phyloP scores from a whole-genome alignment of 176 grass and related monocot genomes.

The Aegilops bicornis region DNA sequence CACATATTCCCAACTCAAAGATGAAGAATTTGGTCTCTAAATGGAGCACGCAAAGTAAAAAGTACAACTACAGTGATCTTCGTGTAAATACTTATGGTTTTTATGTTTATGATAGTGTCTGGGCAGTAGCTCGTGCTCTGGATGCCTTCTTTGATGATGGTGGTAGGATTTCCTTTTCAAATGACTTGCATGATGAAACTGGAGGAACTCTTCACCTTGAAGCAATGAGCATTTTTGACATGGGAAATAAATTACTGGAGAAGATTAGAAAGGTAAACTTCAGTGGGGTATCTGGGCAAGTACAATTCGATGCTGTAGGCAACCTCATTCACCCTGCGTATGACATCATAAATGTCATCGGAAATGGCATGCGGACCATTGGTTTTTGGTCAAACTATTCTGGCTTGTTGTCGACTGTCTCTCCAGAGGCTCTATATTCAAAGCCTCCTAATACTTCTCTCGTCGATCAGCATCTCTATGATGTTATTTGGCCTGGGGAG shows the following conservation, averaged over 20 bases:
- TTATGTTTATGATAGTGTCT: conserved; percentile 90
- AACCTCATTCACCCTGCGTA: conserved; percentile 77
- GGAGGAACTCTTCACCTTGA: conserved; percentile 71
- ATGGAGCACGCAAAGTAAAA: conserved; percentile 64
- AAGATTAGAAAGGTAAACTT: conserved; percentile 69
- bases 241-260: conserved; percentile 54
- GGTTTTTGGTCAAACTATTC: conserved; percentile 98
- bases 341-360: conserved; percentile 84
- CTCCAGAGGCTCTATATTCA: conserved; percentile 66
- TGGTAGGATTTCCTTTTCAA: conserved; percentile 82
- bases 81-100: conserved; percentile 56
- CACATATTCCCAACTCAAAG: conserved; percentile 65
- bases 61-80: conserved; percentile 55
- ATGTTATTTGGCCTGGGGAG: conserved; percentile 92
- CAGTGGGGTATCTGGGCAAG: conserved; percentile 55
- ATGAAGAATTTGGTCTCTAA: conserved; percentile 71
- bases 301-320: conserved; percentile 56
- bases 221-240: conserved; percentile 78
- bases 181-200: conserved; percentile 54
- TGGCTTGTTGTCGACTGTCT: conserved; percentile 48
- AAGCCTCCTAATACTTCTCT: conserved; percentile 67
- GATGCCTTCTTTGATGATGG: conserved; percentile 75
- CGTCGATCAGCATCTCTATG: conserved; percentile 59
- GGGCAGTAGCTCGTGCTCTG: conserved; percentile 71
- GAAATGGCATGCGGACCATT: conserved; percentile 68